Conservation (phyloP, 2,329 filamentous ascomycete genomes). For the Fusarium humuli region DNA sequence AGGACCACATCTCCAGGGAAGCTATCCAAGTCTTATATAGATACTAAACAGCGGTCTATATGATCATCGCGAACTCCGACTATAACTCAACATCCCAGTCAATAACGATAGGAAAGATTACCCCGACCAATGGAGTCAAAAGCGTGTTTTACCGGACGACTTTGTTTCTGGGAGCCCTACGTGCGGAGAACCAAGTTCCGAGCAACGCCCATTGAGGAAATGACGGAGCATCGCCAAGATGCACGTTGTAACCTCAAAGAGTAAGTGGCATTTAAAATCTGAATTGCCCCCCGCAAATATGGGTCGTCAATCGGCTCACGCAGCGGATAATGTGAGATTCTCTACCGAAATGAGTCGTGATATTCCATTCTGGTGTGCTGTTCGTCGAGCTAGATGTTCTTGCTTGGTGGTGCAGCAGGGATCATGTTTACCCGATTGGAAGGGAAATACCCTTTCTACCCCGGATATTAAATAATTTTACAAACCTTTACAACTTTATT, state of each 20-base stretch:
- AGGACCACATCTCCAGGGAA: background rate
- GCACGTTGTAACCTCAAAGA: conserved; percentile 2
- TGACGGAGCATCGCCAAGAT: conserved; percentile 22
- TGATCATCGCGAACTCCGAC: background rate
- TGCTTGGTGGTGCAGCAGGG: background rate
- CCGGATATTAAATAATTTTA: background rate
- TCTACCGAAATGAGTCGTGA: background rate
- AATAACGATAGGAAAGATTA: background rate
- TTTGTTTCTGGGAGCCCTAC: background rate
- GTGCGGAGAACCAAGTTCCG: conserved; percentile 32
- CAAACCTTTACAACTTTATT: conserved; percentile 1
- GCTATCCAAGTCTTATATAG: conserved; percentile 9
- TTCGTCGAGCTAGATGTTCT: background rate
- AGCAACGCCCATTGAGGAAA: conserved; percentile 25
- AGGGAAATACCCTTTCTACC: background rate
- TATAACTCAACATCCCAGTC: background rate
- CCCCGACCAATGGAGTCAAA: background rate
- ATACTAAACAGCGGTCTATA: background rate
- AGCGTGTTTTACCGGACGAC: conserved; percentile 8
- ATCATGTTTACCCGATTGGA: background rate
- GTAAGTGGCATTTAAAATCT: background rate
- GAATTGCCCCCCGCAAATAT: background rate
- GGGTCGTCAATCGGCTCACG: background rate
- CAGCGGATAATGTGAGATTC: background rate
- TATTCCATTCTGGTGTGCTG: background rate